phyloP scores from a whole-genome alignment of 169 alveolate species.

The Cryptosporidium meleagridis region DNA sequence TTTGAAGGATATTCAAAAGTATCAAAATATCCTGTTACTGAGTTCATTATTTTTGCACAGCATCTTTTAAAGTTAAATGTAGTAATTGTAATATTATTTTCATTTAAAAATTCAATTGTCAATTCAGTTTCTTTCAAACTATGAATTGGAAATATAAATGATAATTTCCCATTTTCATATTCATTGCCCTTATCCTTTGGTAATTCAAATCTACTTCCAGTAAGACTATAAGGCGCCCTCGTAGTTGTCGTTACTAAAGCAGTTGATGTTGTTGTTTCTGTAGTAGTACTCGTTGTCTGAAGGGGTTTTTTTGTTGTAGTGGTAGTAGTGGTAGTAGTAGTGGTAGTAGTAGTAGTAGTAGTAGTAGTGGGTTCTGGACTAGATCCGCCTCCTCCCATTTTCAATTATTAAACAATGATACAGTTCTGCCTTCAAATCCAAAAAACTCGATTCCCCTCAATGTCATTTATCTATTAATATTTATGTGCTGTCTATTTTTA shows the following conservation, averaged over 20 bases:
- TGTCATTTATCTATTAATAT: not conserved
- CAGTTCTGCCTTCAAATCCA: not conserved
- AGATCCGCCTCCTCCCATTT: conserved; percentile 41
- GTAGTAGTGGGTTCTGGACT: conserved; percentile 28
- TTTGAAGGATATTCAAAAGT: conserved; percentile 55
- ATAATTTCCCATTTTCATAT: conserved; percentile 7
- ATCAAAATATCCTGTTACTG: conserved; percentile 50
- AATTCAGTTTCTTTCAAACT: conserved; percentile 9
- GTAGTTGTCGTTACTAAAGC: conserved; percentile 22
- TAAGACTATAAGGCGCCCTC: not conserved
- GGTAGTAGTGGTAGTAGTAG: conserved; percentile 36
- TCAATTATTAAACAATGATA: not conserved
- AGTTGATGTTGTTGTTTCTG: conserved; percentile 27
- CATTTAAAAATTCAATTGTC: conserved; percentile 12
- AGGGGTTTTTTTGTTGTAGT: conserved; percentile 38
- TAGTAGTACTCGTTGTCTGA: not conserved
- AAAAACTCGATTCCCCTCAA: not conserved
- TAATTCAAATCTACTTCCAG: conserved; percentile 9
- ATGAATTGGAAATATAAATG: conserved; percentile 50
- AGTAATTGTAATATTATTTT: conserved; percentile 10
- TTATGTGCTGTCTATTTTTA: conserved; percentile 1
- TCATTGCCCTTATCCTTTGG: conserved; percentile 9
- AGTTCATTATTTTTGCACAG: conserved; percentile 36
- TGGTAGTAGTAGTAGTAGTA: conserved; percentile 56
- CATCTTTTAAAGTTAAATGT: conserved; percentile 36